Percentiles rank a stretch among this genome's conserved stretches.
These are phyloP conservation scores for Hermanozyma aechmeae DNA, from an alignment of 805 yeast genomes.

Conservation along the genomic window DNA sequence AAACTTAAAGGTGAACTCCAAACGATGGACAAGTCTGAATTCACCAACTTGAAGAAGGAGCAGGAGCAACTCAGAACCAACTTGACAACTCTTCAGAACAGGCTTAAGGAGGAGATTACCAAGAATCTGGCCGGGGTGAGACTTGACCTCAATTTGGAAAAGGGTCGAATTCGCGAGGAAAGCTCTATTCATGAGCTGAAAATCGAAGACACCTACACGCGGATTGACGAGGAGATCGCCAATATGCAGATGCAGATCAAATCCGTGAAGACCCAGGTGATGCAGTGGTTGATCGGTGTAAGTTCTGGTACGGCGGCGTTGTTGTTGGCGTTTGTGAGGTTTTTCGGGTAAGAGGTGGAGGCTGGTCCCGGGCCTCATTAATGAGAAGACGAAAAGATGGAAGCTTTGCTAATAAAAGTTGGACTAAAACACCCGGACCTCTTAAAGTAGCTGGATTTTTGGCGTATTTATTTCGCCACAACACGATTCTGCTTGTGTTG, in stretches of 20 bases:
- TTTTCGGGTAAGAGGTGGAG: conserved; percentile 60
- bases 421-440: too few relatives aligned
- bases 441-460: too few relatives aligned
- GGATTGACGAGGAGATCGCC: conserved; percentile 91
- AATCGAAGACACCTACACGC: conserved; percentile 88
- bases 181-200: conserved; percentile 86
- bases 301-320: conserved; percentile 97
- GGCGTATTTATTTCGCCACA: too few relatives aligned
- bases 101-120: conserved; percentile 83
- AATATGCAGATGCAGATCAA: conserved; percentile 95
- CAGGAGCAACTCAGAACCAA: conserved; percentile 79
- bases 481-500: too few relatives aligned
- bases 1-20: conserved; percentile 88
- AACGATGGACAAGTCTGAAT: conserved; percentile 79
- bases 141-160: conserved; percentile 84
- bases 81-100: conserved; percentile 75
- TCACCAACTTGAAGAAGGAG: conserved; percentile 72
- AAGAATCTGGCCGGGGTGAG: conserved; percentile 85
- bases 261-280: conserved; percentile 88
- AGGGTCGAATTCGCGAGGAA: conserved; percentile 93
- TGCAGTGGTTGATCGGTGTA: conserved; percentile 98
- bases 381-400: too few relatives aligned
- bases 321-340: conserved; percentile 82
- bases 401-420: too few relatives aligned
- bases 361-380: too few relatives aligned